Conservation (phyloP, 257 asterid genomes). For the Nicotiana attenuata region DNA sequence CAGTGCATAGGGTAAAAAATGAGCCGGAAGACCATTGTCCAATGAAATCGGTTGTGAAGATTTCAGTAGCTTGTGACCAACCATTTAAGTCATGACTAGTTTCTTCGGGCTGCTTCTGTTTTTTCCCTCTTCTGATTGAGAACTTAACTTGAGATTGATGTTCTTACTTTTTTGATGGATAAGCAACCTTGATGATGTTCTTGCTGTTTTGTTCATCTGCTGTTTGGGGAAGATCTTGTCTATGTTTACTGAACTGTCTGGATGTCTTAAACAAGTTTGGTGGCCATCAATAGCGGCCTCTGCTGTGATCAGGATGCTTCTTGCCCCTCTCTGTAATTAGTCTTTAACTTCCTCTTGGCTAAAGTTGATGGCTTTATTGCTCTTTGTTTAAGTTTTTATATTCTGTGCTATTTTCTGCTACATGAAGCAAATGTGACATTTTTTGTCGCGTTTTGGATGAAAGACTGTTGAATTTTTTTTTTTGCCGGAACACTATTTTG, state of each 20-base stretch:
- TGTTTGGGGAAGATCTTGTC: slow-evolving; percentile 35
- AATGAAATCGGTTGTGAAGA: slow-evolving; percentile 36
- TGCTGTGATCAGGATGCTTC: slow-evolving; percentile 21
- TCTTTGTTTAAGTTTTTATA: background rate
- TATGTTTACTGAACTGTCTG: slow-evolving; percentile 40
- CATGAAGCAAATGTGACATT: background rate
- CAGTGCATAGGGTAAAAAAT: slow-evolving; percentile 54
- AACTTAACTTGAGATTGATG: slow-evolving; percentile 36
- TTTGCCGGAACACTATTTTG: too few relatives aligned
- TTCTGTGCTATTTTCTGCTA: background rate
- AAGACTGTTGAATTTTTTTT: too few relatives aligned
- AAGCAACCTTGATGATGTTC: background rate
- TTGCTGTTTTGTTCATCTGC: background rate
- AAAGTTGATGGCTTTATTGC: background rate
- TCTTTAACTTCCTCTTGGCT: background rate
- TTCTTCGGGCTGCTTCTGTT: slow-evolving; percentile 54
- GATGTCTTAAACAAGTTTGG: slow-evolving; percentile 40
- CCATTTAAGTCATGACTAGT: slow-evolving; percentile 48
- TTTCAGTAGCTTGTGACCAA: slow-evolving; percentile 50
- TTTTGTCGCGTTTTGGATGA: too few relatives aligned
- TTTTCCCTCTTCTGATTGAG: slow-evolving; percentile 36
- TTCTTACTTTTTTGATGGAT: slow-evolving; percentile 38
- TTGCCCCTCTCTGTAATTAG: background rate
- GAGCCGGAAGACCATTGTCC: slow-evolving; percentile 42
- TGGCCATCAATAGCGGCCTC: slow-evolving; percentile 47